Evolutionary conservation across 345 rosid genomes (phyloP).

Genomic region (Euphorbia peplus): DNA sequence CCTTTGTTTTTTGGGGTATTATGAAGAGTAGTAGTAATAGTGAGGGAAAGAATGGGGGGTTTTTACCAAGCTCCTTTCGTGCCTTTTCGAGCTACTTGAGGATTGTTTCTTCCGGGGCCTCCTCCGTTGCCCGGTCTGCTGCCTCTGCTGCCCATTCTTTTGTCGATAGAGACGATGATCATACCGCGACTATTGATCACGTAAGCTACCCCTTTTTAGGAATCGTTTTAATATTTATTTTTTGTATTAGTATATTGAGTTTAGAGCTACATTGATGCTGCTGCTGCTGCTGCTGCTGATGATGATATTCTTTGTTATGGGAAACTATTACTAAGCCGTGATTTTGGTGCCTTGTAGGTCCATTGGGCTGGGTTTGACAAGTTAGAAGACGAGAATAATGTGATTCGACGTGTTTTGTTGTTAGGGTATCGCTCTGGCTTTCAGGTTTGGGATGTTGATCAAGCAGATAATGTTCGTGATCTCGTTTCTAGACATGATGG

Average conservation of each 20-base stretch:
- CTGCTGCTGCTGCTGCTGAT: no score
- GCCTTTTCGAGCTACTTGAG: slow-evolving; percentile 67
- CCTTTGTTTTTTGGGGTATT: slow-evolving; percentile 30
- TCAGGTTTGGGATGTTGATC: slow-evolving; percentile 98
- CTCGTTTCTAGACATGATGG: slow-evolving; percentile 78
- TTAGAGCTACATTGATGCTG: not conserved
- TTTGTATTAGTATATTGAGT: not conserved
- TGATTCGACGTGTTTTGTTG: slow-evolving; percentile 59
- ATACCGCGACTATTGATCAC: slow-evolving; percentile 61
- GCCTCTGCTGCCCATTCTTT: slow-evolving; percentile 72
- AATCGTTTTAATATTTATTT: no score
- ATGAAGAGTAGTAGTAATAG: slow-evolving; percentile 68
- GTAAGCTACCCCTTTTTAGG: no score
- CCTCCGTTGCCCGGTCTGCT: slow-evolving; percentile 84
- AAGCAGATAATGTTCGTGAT: slow-evolving; percentile 68
- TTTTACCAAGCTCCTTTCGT: slow-evolving; percentile 73
- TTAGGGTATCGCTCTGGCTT: slow-evolving; percentile 82
- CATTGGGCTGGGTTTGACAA: slow-evolving; percentile 96
- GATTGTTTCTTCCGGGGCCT: slow-evolving; percentile 87
- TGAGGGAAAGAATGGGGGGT: slow-evolving; percentile 36
- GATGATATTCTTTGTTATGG: no score
- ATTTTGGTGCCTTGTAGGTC: slow-evolving; percentile 46
- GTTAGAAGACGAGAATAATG: slow-evolving; percentile 52
- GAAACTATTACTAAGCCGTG: no score
- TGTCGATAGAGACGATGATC: slow-evolving; percentile 63